Conservation (phyloP, 495 filamentous ascomycete genomes). For the Melanomma pulvis-pyrius region DNA sequence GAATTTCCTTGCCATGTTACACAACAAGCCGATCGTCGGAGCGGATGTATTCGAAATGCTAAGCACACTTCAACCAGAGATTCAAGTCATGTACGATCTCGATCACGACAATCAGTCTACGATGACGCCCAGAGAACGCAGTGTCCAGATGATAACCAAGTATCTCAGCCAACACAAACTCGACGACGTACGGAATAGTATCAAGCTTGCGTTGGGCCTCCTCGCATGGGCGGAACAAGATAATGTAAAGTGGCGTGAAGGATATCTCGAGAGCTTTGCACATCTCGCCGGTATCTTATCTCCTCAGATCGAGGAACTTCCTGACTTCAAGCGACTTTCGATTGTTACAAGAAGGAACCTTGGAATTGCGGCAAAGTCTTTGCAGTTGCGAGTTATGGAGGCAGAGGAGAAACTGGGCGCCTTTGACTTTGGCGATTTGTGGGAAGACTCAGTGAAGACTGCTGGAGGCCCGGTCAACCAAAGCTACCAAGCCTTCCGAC, state of each 20-base stretch:
- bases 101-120: conserved; percentile 30
- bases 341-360: conserved; percentile 66
- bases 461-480: conserved; percentile 47
- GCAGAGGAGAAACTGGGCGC: conserved; percentile 60
- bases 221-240: conserved; percentile 65
- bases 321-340: conserved; percentile 62
- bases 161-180: conserved; percentile 41
- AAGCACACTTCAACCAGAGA: conserved; percentile 36
- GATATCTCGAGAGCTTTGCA: conserved; percentile 69
- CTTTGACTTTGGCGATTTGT: conserved; percentile 68
- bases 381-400: conserved; percentile 62
- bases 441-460: conserved; percentile 48
- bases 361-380: conserved; percentile 62
- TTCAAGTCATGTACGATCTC: conserved; percentile 41
- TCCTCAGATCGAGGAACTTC: conserved; percentile 53
- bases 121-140: conserved; percentile 26
- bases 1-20: conserved; percentile 42
- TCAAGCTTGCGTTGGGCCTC: conserved; percentile 62
- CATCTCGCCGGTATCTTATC: conserved; percentile 69
- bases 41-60: conserved; percentile 40
- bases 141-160: conserved; percentile 36
- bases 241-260: conserved; percentile 63
- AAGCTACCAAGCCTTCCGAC: conserved; percentile 58
- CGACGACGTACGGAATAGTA: conserved; percentile 67
- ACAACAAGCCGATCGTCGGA: conserved; percentile 40